Conservation (phyloP, 768 basidiomycete species). For the Chalciporus chontae region DNA sequence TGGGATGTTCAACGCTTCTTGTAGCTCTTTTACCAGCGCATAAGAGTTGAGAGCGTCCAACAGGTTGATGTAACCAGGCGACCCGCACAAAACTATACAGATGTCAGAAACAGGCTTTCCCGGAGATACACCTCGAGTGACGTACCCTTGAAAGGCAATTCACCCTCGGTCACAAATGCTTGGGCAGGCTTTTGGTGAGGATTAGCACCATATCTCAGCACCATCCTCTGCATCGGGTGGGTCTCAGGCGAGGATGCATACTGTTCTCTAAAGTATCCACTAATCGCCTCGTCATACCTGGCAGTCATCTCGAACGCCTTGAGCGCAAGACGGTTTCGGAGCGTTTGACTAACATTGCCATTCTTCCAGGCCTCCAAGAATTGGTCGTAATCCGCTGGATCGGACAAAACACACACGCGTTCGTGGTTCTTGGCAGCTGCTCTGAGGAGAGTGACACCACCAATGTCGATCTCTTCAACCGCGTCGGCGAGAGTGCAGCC, state of each 20-base stretch:
- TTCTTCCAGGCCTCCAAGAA: conserved; percentile 77
- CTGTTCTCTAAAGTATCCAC: conserved; percentile 93
- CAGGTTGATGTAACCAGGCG: conserved; percentile 98
- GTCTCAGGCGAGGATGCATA: conserved; percentile 86
- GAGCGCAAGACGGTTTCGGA: conserved; percentile 80
- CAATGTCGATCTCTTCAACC: conserved; percentile 98
- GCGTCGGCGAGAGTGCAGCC: conserved; percentile 88
- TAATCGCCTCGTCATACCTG: conserved; percentile 91
- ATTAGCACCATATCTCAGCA: conserved; percentile 93
- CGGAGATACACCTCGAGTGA: background rate
- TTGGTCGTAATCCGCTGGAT: conserved; percentile 80
- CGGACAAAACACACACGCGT: conserved; percentile 85
- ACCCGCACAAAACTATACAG: conserved; percentile 75
- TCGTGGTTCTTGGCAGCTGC: conserved; percentile 99
- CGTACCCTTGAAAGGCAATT: conserved; percentile 90
- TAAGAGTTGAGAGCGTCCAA: conserved; percentile 97
- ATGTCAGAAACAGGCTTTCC: conserved; percentile 2
- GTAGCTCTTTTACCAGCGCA: conserved; percentile 91
- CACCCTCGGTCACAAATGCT: conserved; percentile 85
- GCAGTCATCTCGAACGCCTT: conserved; percentile 99
- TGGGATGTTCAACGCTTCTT: conserved; percentile 80
- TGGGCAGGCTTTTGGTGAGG: conserved; percentile 99
- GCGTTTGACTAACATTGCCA: conserved; percentile 68
- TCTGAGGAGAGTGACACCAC: conserved; percentile 94
- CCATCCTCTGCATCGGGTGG: conserved; percentile 74